These are phyloP conservation scores for Phytophthora parvispora DNA, from an alignment of 352 stramenopile species.

Conservation along the genomic window DNA sequence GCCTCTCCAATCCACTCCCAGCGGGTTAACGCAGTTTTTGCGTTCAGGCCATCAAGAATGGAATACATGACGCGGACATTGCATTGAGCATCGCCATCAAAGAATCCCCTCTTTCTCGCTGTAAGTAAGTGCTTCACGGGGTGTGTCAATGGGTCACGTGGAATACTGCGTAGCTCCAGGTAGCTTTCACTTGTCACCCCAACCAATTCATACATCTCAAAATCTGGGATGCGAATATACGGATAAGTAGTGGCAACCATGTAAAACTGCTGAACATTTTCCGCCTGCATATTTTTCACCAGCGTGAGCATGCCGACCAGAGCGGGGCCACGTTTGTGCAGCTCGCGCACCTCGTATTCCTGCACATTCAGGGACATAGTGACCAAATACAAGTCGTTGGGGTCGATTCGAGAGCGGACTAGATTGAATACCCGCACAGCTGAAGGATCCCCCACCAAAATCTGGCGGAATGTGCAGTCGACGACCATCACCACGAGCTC, in stretches of 20 bases:
- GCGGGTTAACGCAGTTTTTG: slow-evolving; percentile 20
- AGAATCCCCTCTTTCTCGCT: slow-evolving; percentile 41
- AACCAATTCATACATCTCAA: slow-evolving; percentile 35
- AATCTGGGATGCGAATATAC: slow-evolving; percentile 36
- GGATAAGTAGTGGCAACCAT: slow-evolving; percentile 41
- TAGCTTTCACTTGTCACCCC: slow-evolving; percentile 27
- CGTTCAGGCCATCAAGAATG: slow-evolving; percentile 13
- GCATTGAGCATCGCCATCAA: slow-evolving; percentile 25
- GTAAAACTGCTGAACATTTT: slow-evolving; percentile 35
- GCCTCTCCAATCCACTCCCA: slow-evolving; percentile 32
- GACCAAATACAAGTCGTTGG: slow-evolving; percentile 29
- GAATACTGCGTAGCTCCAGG: slow-evolving; percentile 33
- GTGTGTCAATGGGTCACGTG: slow-evolving; percentile 12
- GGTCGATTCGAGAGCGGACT: slow-evolving; percentile 24
- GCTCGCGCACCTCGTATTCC: slow-evolving; percentile 31
- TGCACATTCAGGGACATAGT: slow-evolving; percentile 40
- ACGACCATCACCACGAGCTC: slow-evolving; percentile 58
- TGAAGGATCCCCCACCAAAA: slow-evolving; percentile 26
- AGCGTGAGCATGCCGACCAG: slow-evolving; percentile 35
- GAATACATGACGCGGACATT: slow-evolving; percentile 38
- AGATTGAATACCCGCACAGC: slow-evolving; percentile 40
- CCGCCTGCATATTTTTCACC: slow-evolving; percentile 35
- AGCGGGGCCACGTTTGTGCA: slow-evolving; percentile 30
- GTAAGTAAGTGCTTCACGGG: slow-evolving; percentile 44
- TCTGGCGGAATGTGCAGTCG: slow-evolving; percentile 45